Conservation (phyloP, 2,329 filamentous ascomycete genomes). For the Colletotrichum melonis region DNA sequence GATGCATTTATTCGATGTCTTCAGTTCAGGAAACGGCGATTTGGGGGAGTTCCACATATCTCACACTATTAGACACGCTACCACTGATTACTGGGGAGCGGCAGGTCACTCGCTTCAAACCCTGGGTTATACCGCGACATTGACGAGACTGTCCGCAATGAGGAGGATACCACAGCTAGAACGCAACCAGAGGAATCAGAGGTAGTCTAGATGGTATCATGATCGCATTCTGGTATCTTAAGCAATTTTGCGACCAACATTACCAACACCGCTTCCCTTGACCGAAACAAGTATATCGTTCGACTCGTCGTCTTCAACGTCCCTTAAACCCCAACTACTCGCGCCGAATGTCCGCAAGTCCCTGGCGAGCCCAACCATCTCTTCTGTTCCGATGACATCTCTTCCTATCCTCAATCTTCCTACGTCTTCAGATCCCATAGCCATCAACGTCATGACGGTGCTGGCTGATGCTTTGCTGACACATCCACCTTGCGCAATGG, state of each 20-base stretch:
- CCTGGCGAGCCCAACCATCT: conserved; percentile 81
- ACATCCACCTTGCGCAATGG: conserved; percentile 85
- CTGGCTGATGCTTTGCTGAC: conserved; percentile 77
- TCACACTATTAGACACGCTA: conserved; percentile 60
- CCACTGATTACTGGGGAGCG: conserved; percentile 57
- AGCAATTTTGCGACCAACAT: conserved; percentile 90
- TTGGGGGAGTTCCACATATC: conserved; percentile 65
- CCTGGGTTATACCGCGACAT: conserved; percentile 64
- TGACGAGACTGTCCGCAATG: conserved; percentile 51
- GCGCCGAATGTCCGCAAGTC: conserved; percentile 91
- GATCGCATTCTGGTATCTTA: conserved; percentile 45
- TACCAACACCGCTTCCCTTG: conserved; percentile 92
- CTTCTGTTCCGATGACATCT: conserved; percentile 84
- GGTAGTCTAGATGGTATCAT: conserved; percentile 23
- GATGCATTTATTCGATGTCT: conserved; percentile 57
- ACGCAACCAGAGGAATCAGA: conserved; percentile 31
- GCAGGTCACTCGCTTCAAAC: conserved; percentile 64
- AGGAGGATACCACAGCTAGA: conserved; percentile 32
- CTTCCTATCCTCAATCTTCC: conserved; percentile 85
- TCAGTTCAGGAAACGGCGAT: conserved; percentile 66
- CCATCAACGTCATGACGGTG: conserved; percentile 89
- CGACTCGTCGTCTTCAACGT: conserved; percentile 73
- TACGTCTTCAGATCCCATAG: conserved; percentile 97
- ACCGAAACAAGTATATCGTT: conserved; percentile 87
- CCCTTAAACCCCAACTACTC: conserved; percentile 89